Evolutionary conservation across 192 early-diverging fungal genomes (phyloP).

Genomic region (Backusella australiensis): DNA sequence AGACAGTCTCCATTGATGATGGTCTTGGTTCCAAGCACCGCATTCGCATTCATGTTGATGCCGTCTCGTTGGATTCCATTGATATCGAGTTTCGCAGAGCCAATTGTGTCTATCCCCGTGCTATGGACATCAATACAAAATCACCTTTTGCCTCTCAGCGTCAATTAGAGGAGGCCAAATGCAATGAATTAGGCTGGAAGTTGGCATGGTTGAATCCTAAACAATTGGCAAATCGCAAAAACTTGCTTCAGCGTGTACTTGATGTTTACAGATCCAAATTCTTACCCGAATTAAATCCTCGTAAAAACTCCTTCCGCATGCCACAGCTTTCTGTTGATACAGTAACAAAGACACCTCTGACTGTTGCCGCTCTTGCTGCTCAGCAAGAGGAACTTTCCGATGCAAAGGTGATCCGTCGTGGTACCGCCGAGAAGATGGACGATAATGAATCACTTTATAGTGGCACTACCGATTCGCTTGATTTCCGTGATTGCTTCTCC

Average conservation of each 20-base stretch:
- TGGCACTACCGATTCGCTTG: constrained; percentile 17
- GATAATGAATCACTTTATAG: constrained; percentile 14
- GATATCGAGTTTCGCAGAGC: constrained; percentile 43
- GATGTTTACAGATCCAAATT: constrained; percentile 35
- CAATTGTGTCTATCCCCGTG: constrained; percentile 57
- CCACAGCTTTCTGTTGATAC: background rate
- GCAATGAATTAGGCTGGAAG: constrained; percentile 67
- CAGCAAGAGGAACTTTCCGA: constrained; percentile 11
- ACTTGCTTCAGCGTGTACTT: constrained; percentile 30
- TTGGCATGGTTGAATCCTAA: constrained; percentile 35
- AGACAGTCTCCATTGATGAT: constrained; percentile 30
- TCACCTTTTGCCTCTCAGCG: constrained; percentile 28
- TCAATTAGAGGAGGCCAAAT: constrained; percentile 42
- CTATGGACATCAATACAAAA: constrained; percentile 24
- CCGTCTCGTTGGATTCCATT: constrained; percentile 40
- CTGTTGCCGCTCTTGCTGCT: constrained; percentile 24
- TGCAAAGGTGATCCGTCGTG: background rate
- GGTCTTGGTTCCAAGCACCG: constrained; percentile 29
- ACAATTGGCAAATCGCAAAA: constrained; percentile 30
- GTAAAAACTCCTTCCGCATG: constrained; percentile 15
- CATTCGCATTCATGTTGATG: constrained; percentile 49
- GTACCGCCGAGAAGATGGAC: background rate
- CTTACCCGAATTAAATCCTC: constrained; percentile 19
- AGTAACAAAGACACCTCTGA: constrained; percentile 8
- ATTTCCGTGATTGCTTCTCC: constrained; percentile 29